phyloP scores from a whole-genome alignment of 768 basidiomycete genomes.

The Lactifluus hygrophoroides region DNA sequence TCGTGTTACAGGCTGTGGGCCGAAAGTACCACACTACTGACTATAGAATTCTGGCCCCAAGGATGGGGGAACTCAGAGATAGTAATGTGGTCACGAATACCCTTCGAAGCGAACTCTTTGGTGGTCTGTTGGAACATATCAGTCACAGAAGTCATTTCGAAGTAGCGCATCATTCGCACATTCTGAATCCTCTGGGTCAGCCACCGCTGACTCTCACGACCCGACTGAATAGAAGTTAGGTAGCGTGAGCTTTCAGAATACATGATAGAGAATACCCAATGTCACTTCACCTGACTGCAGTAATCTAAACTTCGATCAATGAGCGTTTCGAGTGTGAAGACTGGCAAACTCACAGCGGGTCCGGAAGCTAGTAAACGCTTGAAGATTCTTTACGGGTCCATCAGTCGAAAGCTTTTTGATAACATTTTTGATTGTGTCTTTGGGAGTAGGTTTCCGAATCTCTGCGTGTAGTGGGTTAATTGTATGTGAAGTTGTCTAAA shows the following conservation, averaged over 20 bases:
- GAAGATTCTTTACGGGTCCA: slow-evolving; percentile 54
- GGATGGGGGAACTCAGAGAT: slow-evolving; percentile 67
- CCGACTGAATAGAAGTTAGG: slow-evolving; percentile 40
- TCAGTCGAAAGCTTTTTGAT: slow-evolving; percentile 58
- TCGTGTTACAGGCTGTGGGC: too few species aligned
- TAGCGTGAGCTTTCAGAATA: background rate
- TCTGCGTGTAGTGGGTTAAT: slow-evolving; percentile 31
- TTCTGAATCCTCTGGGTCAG: slow-evolving; percentile 56
- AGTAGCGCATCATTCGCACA: slow-evolving; percentile 31
- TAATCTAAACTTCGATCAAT: slow-evolving; percentile 41
- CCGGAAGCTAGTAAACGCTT: slow-evolving; percentile 60
- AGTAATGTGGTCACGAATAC: slow-evolving; percentile 48
- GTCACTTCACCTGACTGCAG: slow-evolving; percentile 55
- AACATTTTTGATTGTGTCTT: slow-evolving; percentile 50
- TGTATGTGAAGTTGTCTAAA: background rate
- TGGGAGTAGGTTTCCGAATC: slow-evolving; percentile 55
- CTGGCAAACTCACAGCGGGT: slow-evolving; percentile 53
- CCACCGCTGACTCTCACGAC: slow-evolving; percentile 72
- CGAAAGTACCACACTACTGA: slow-evolving; percentile 28
- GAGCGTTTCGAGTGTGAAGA: slow-evolving; percentile 16
- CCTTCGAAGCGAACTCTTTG: slow-evolving; percentile 45
- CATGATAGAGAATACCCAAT: slow-evolving; percentile 2
- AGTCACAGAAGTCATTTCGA: background rate
- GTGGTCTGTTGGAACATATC: slow-evolving; percentile 45
- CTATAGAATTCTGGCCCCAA: slow-evolving; percentile 81